A percentile compares a stretch with the other conserved stretches of the same genome.
Conservation (phyloP, 2,329 filamentous ascomycete species). For the Colletotrichum kahawae region DNA sequence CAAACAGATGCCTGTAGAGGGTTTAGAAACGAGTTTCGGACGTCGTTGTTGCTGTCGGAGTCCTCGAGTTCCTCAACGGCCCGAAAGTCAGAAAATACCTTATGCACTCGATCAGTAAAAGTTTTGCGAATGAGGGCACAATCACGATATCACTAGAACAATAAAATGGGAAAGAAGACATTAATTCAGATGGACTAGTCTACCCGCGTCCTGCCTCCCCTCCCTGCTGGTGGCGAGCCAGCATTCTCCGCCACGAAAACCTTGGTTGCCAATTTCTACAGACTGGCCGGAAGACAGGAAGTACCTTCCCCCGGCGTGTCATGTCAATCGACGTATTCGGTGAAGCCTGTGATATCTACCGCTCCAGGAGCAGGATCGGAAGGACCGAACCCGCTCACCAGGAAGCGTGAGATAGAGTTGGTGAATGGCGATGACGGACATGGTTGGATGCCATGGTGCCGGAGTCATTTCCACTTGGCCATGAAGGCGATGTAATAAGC, state of each 20-base stretch:
- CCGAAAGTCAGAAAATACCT: neutral
- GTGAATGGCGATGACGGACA: neutral
- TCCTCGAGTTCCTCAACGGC: neutral
- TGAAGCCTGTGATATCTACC: neutral
- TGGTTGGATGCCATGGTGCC: neutral
- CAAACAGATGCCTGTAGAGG: no score
- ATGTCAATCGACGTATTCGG: neutral
- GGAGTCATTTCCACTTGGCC: neutral
- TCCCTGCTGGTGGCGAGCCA: neutral
- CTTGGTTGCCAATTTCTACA: neutral
- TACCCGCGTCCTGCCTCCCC: neutral
- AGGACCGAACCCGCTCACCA: fast-evolving
- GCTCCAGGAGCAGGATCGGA: neutral
- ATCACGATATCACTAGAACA: neutral
- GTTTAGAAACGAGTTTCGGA: neutral
- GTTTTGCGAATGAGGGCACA: neutral
- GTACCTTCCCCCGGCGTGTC: neutral
- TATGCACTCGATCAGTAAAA: neutral
- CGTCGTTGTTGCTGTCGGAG: neutral
- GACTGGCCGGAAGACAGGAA: neutral
- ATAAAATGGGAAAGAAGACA: neutral
- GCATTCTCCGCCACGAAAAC: neutral
- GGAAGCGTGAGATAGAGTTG: neutral
- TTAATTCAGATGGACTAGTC: neutral
- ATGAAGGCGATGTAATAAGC: neutral